A percentile compares a stretch with the other conserved stretches of the same genome.
Conservation (phyloP, 306 rosid genomes). For the Casuarina cunninghamiana region DNA sequence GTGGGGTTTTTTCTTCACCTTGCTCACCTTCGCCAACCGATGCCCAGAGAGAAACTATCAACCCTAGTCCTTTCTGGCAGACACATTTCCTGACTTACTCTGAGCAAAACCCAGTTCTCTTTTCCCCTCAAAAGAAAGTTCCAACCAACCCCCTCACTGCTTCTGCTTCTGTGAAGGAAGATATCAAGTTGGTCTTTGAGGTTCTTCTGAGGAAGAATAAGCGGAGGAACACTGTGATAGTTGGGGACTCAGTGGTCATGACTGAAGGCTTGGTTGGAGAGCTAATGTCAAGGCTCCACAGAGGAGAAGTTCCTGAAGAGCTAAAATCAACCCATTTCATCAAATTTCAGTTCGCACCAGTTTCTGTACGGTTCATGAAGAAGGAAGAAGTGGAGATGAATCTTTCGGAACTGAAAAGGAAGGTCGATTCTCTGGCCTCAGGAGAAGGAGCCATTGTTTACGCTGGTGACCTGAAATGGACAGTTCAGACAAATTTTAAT, state of each 20-base stretch:
- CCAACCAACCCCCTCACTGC: constrained; percentile 22
- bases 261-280: constrained; percentile 70
- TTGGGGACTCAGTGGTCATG: constrained; percentile 56
- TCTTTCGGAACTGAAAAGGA: constrained; percentile 54
- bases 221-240: constrained; percentile 74
- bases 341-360: constrained; percentile 51
- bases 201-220: constrained; percentile 52
- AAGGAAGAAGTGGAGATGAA: constrained; percentile 64
- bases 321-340: constrained; percentile 53
- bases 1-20: constrained; percentile 83
- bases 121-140: constrained; percentile 59
- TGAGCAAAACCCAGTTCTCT: constrained; percentile 53
- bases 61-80: constrained; percentile 46
- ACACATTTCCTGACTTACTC: constrained; percentile 45
- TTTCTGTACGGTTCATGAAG: constrained; percentile 61
- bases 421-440: constrained; percentile 42
- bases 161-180: constrained; percentile 56
- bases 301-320: constrained; percentile 72
- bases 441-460: constrained; percentile 57
- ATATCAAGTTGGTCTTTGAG: constrained; percentile 61
- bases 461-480: constrained; percentile 83
- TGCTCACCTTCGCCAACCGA: constrained; percentile 66
- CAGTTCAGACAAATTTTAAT: constrained; percentile 29
- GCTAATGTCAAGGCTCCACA: constrained; percentile 54
- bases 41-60: constrained; percentile 26